These are phyloP conservation scores for Nemania sp. DNA, from an alignment of 2,329 filamentous ascomycete genomes.

Conservation along the genomic window DNA sequence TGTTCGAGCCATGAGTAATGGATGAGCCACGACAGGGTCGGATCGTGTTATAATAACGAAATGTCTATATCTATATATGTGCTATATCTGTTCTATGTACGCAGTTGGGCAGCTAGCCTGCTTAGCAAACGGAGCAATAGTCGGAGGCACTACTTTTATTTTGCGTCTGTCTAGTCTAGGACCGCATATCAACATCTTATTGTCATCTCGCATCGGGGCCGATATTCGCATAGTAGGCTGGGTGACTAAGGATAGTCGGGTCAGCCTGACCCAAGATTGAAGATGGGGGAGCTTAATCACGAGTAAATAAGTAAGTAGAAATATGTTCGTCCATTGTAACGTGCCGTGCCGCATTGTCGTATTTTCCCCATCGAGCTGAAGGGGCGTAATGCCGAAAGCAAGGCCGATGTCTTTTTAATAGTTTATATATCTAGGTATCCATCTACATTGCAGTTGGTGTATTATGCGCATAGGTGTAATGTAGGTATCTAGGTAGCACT, in stretches of 20 bases:
- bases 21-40: not conserved
- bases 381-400: slow-evolving; percentile 19
- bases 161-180: not conserved
- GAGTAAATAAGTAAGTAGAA: not conserved
- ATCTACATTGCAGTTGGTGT: not conserved
- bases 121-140: not conserved
- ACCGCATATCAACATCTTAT: not conserved
- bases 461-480: not conserved
- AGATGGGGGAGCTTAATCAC: not conserved
- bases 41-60: not conserved
- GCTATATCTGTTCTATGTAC: too few species aligned
- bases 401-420: not conserved
- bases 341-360: slow-evolving; percentile 7
- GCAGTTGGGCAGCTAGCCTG: not conserved
- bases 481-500: slow-evolving; percentile 8
- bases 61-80: slow-evolving; percentile 5
- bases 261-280: not conserved
- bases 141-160: not conserved
- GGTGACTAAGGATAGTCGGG: not conserved
- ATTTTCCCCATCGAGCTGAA: slow-evolving; percentile 26
- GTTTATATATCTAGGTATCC: not conserved
- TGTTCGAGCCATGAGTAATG: not conserved
- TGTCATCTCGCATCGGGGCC: not conserved
- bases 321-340: slow-evolving; percentile 8
- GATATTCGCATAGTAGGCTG: not conserved